Percentiles rank a stretch among this genome's conserved stretches.
phyloP scores from a whole-genome alignment of 805 yeast genomes.

The Cyberlindnera xylosilytica region DNA sequence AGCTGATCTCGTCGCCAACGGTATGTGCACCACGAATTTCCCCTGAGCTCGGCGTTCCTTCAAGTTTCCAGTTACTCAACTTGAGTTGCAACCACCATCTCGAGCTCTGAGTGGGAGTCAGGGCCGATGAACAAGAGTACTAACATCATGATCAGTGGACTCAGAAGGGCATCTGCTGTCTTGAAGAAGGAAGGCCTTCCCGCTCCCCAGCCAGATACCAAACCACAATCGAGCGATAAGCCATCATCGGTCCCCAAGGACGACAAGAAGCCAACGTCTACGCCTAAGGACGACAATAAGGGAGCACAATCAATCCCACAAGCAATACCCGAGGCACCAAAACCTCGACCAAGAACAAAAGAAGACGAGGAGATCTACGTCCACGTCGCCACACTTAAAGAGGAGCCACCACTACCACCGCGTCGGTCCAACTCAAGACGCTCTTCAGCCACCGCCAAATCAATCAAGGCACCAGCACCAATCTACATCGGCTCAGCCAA shows the following conservation, averaged over 20 bases:
- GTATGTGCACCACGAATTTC: neutral
- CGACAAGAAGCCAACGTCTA: neutral
- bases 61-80: too few relatives aligned
- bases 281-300: neutral
- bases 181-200: neutral
- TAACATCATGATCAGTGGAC: constrained; percentile 1
- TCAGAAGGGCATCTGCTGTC: constrained; percentile 1
- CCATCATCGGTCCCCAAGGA: too few relatives aligned
- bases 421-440: neutral
- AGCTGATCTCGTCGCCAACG: neutral
- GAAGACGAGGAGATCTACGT: constrained; percentile 11
- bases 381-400: constrained; percentile 6
- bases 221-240: too few relatives aligned
- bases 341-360: constrained; percentile 1
- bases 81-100: too few relatives aligned
- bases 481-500: neutral
- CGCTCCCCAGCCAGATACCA: too few relatives aligned
- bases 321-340: neutral
- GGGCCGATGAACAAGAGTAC: constrained; percentile 3
- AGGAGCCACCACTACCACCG: neutral
- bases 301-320: neutral
- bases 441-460: neutral
- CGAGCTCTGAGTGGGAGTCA: too few relatives aligned
- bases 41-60: too few relatives aligned
- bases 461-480: too few relatives aligned